A percentile compares a stretch with the other conserved stretches of the same genome.
These are phyloP conservation scores for Puccinellia tenuiflora DNA, from an alignment of 176 grass and related monocot species.

Conservation along the genomic window DNA sequence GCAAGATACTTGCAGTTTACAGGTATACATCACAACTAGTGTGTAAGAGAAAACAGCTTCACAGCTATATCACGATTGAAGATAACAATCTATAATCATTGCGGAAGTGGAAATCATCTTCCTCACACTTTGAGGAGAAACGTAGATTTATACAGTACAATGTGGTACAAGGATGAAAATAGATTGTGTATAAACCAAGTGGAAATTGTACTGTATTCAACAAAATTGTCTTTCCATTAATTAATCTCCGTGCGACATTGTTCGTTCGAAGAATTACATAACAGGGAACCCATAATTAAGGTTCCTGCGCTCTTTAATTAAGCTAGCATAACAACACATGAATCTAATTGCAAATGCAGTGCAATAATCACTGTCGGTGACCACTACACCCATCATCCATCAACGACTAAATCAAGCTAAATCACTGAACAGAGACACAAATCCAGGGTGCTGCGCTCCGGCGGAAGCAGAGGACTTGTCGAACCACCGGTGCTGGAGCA, in stretches of 20 bases:
- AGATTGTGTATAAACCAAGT: background rate
- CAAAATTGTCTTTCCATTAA: background rate
- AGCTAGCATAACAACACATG: background rate
- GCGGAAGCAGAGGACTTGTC: background rate
- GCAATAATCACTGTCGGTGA: background rate
- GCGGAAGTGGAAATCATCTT: background rate
- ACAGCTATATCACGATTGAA: background rate
- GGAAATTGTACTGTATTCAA: background rate
- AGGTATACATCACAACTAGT: background rate
- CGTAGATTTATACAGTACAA: background rate
- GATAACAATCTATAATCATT: background rate
- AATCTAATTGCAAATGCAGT: background rate
- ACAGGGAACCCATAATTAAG: background rate
- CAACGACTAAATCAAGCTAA: background rate
- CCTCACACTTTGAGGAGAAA: background rate
- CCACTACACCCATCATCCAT: background rate
- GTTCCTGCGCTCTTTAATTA: background rate
- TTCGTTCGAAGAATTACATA: background rate
- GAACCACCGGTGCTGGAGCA: constrained; percentile 5
- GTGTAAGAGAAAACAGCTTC: background rate
- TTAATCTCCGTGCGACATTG: background rate
- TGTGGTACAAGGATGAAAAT: background rate
- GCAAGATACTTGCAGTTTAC: background rate
- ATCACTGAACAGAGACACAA: background rate
- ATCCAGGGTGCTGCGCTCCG: background rate